Conservation (phyloP, 345 rosid genomes). For the Laguncularia racemosa region DNA sequence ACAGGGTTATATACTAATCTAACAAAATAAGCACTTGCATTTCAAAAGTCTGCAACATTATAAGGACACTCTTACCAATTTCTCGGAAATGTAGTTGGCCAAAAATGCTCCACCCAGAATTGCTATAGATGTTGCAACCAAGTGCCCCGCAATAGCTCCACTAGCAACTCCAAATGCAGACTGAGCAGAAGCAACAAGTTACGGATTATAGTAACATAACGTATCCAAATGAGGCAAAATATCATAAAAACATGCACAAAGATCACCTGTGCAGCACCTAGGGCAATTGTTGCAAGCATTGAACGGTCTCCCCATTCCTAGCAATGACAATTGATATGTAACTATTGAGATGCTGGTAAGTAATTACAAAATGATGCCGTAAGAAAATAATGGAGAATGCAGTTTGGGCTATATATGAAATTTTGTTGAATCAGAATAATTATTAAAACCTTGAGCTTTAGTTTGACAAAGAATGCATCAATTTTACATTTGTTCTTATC, state of each 20-base stretch:
- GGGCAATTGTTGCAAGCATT: slow-evolving; percentile 98
- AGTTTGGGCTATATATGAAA: no score
- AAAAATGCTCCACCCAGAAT: slow-evolving; percentile 89
- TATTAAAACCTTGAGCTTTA: no score
- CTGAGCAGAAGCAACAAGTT: slow-evolving; percentile 22
- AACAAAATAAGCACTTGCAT: neutral
- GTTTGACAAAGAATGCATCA: no score
- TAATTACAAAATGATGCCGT: no score
- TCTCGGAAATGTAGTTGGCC: slow-evolving; percentile 91
- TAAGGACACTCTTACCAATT: slow-evolving; percentile 41
- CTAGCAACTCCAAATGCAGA: slow-evolving; percentile 96
- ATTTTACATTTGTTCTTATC: no score
- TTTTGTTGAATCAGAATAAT: no score
- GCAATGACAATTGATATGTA: neutral
- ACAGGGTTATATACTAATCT: slow-evolving; percentile 6
- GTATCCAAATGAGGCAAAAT: neutral
- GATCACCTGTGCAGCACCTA: slow-evolving; percentile 87
- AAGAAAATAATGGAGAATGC: no score
- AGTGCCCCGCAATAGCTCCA: slow-evolving; percentile 96
- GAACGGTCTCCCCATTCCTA: slow-evolving; percentile 99
- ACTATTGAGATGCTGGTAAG: no score
- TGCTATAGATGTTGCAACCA: slow-evolving; percentile 76
- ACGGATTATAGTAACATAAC: neutral
- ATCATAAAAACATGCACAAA: slow-evolving; percentile 1
- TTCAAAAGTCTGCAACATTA: neutral